Conservation (phyloP, 495 filamentous ascomycete genomes). For the Hypoxylon rickii region DNA sequence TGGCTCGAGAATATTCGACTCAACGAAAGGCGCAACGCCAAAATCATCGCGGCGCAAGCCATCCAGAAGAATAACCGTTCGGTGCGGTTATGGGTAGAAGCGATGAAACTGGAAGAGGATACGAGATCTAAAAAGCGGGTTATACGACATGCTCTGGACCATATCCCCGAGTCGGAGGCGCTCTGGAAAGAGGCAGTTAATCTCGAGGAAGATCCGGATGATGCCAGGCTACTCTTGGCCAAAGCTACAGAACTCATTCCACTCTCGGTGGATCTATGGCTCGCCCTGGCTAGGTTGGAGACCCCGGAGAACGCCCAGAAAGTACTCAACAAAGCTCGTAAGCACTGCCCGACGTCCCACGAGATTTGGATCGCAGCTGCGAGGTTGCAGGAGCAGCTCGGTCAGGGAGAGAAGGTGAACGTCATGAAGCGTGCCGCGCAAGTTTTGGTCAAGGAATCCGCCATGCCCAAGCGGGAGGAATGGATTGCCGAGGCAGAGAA, state of each 20-base stretch:
- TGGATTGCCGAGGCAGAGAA: conserved; percentile 96
- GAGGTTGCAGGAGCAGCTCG: conserved; percentile 89
- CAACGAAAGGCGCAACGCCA: conserved; percentile 89
- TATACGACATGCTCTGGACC: conserved; percentile 81
- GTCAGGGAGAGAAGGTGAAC: conserved; percentile 69
- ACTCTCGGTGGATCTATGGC: conserved; percentile 89
- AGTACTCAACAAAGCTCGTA: conserved; percentile 92
- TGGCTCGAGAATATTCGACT: conserved; percentile 96
- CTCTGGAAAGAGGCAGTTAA: conserved; percentile 99
- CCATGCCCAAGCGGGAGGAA: conserved; percentile 95
- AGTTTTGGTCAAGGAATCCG: conserved; percentile 85
- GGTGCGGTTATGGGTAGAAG: conserved; percentile 88
- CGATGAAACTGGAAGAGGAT: conserved; percentile 89
- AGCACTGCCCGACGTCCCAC: conserved; percentile 86
- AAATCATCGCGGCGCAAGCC: conserved; percentile 92
- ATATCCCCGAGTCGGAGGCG: conserved; percentile 86
- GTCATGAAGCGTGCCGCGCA: conserved; percentile 95
- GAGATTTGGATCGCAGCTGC: conserved; percentile 97
- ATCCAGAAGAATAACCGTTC: conserved; percentile 90
- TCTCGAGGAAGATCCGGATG: conserved; percentile 83
- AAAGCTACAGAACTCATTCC: conserved; percentile 95
- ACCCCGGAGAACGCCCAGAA: conserved; percentile 87
- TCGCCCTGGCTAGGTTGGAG: conserved; percentile 88
- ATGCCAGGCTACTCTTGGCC: conserved; percentile 83
- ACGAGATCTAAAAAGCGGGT: conserved; percentile 84